Percentiles rank a stretch among this genome's conserved stretches.
Conservation (phyloP, 164 flowering plant genomes). For the Stephania japonica region DNA sequence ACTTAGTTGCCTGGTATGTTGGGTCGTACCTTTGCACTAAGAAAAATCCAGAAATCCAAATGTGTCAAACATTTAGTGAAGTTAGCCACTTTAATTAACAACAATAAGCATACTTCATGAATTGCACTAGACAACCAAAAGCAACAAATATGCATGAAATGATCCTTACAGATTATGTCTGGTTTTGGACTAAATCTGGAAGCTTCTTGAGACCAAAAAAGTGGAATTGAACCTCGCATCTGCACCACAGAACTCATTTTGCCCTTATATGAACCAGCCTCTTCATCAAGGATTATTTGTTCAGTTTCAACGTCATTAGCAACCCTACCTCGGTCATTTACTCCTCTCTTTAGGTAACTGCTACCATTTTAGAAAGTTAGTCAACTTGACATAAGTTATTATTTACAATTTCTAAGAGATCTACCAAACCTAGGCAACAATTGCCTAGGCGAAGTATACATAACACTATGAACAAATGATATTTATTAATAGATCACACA, state of each 20-base stretch:
- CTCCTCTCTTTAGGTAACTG: slow-evolving; percentile 95
- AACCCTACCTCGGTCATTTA: slow-evolving; percentile 93
- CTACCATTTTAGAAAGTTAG: slow-evolving; percentile 10
- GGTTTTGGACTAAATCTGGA: slow-evolving; percentile 96
- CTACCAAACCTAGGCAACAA: too few species aligned
- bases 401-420: background rate
- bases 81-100: background rate
- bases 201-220: slow-evolving; percentile 99
- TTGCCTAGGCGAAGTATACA: too few species aligned
- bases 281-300: slow-evolving; percentile 92
- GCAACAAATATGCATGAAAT: background rate
- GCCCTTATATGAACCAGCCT: slow-evolving; percentile 85
- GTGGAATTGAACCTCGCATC: slow-evolving; percentile 98
- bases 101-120: slow-evolving; percentile 2
- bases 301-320: slow-evolving; percentile 99
- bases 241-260: slow-evolving; percentile 98
- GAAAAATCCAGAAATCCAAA: slow-evolving; percentile 10
- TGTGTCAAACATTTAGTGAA: slow-evolving; percentile 8
- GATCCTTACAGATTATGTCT: slow-evolving; percentile 77
- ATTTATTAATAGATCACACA: too few species aligned
- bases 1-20: slow-evolving; percentile 83
- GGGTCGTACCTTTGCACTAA: slow-evolving; percentile 97
- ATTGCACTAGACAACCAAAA: slow-evolving; percentile 6
- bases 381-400: background rate
- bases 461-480: too few species aligned